A percentile compares a stretch with the other conserved stretches of the same genome.
These are phyloP conservation scores for Termitomyces sp. DNA, from an alignment of 768 basidiomycete species.

Conservation along the genomic window DNA sequence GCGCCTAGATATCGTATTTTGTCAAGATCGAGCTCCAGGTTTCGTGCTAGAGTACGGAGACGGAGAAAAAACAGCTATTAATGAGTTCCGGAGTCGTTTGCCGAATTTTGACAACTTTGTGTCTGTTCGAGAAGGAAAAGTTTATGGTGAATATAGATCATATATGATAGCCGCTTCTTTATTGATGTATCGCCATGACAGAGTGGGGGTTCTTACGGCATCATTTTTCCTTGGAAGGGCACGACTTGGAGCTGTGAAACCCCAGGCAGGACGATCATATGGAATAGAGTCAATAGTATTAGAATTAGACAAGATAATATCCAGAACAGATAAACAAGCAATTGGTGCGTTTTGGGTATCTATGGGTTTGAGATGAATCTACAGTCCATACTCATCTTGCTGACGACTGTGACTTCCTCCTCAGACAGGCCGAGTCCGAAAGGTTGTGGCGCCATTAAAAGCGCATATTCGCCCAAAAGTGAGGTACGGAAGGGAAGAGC, in stretches of 20 bases:
- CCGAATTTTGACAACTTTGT: neutral
- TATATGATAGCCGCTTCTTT: neutral
- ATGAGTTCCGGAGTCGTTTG: neutral
- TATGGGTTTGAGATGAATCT: conserved; percentile 12
- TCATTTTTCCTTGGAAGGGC: neutral
- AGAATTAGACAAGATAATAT: neutral
- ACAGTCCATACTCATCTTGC: conserved; percentile 55
- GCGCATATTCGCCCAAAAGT: conserved; percentile 71
- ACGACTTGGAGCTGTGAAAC: neutral
- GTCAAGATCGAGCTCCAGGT: neutral
- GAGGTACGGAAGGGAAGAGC: conserved; percentile 73
- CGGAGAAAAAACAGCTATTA: neutral
- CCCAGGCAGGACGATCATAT: neutral
- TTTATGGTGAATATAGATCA: neutral
- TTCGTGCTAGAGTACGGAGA: neutral
- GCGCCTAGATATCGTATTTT: neutral
- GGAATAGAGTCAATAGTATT: neutral
- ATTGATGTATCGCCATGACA: neutral
- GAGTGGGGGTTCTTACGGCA: neutral
- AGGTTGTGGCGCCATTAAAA: conserved; percentile 69
- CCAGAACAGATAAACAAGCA: neutral
- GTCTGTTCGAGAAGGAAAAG: neutral
- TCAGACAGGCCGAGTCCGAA: conserved; percentile 64
- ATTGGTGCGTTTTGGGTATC: neutral
- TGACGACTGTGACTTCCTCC: conserved; percentile 49